Base-by-base conservation (phyloP, 208 protist species). In the Wallacemonas rigidus region DNA sequence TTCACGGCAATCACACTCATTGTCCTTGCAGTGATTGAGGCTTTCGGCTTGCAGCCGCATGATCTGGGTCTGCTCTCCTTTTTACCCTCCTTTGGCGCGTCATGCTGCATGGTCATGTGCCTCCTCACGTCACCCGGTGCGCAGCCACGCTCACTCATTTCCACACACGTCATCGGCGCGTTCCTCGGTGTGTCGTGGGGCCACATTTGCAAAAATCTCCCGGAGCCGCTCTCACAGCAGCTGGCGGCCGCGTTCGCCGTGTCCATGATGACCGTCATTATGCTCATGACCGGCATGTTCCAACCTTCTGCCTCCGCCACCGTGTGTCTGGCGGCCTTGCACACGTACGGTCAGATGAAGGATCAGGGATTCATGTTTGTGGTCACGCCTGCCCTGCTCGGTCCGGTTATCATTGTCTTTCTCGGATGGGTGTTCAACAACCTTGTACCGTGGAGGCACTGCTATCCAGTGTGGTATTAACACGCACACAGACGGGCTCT, bases 251-350 rank as follows among this genome's bases (percentile, higher is more conserved):
- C 78, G 11, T 90, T 93, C 61, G 80, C 80, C 0, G 88, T 93
- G 14, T 55, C 78, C 6, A 77, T 89, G 38, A 50, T 91, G 57
- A 81, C 85, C 11, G 61, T 72, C 26, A 53, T 83, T 26, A 85
- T 86, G 78, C 79, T 82, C 63, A 39, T 93, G 53, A 84, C 80
- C 17, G 70, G 79, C 40, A 71, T 79, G 9, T 74, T 93, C 67
- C 81, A 93, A 67, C 86, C 88, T 3, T 91, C 88, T 3, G 85
- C 83, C 15, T 87, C 88, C 2, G 86, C 86, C 39, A 91, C 85
- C 11, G 83, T 82, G n/a, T 90, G 86, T 53, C 69, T 91, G 12
- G 88, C 83, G 15, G 83, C 73, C 1, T 84, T 91, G 58, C 83
- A 91, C 67, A 26, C 74, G 17, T 88, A 85, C 68, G 83, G 86